Evolutionary conservation across 1,139 yeast genomes (phyloP), one percentile per base, ranked within the genome.

Genomic region (Pichia sp.): DNA sequence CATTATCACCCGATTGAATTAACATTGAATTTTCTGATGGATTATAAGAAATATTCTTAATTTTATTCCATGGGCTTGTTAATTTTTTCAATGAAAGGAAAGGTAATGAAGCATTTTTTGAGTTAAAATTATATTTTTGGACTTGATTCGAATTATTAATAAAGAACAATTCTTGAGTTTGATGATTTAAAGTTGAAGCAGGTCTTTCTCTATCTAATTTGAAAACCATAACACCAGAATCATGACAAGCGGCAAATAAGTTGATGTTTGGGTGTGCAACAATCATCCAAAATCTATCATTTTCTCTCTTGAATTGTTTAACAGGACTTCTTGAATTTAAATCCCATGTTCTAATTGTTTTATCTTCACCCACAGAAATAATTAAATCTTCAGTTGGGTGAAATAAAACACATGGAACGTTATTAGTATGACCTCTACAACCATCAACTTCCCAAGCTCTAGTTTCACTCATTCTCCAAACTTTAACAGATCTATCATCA

Each of bases 381-480:
- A 94, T 90, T 64, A 92, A 73, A 59, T 92, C 97, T 68, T 89
- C 95, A 58, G 80, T 82, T 40, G 98, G 97, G 62, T 92, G 97
- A 78, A 94, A 94, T 47, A 87, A 72, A 39, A 89, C 90, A 66
- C 95, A 76, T 50, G 90, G 81, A 49, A 92, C 96, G 63, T 88
- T 89, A 63, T 92, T 90, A 42, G 96, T 85, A 67, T 94, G 99
- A 47, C 98, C 98, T 62, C 98, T 80, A 68, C 97, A 92, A 40
- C 97, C 88, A 64, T 94, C 99, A 47, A 94, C 95, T 68, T 94
- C 98, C 97, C 98, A 94, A 30, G 98, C 98, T 69, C 90, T 89
- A 36, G 95, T 84, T 60, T 94, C 97, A 62, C 90, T 84, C 97
- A 90, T 89, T 68, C 98, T 80, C 98, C 98, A 94, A 58, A 94